Evolutionary conservation across 75 land plant species (phyloP), one percentile per base, ranked within the genome.

Genomic region (Ceratopteris richardii): DNA sequence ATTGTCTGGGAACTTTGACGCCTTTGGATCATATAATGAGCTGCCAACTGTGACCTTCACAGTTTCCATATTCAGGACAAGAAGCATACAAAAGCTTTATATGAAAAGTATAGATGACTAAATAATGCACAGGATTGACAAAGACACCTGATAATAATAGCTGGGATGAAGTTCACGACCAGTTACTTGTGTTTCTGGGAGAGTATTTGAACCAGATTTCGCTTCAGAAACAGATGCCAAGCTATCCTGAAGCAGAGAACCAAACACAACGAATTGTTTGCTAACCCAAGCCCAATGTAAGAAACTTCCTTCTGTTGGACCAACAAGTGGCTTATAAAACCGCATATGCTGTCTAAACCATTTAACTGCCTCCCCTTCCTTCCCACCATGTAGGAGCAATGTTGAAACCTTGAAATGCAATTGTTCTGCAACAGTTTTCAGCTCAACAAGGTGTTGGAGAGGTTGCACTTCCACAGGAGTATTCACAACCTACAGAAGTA

Each of bases 241-340:
- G 53, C 88, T 84, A 36, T 78, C 76, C 53, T 90, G 84, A 37
- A 95, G 73, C 51, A 95, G 74, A 60, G 87, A 88, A 24, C 85
- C 97, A 82, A 95, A 86, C 19, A 90, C 97, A 64, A 84, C 75
- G 72, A 66, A 90, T 68, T 95, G 99, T 64, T 72, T 81, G 73
- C 92, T 77, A 62, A 84, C 63, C 99, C 99, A 95, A 47, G 85
- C 88, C 96, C 91, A 90, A 64, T 95, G 99, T 42, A 90, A 67
- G 67, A 90, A 95, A 26, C 64, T 53, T 48, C 72, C 82, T 62
- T 87, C 84, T n/a, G 84, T 66, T 16, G 78, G 66, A 26, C 99
- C 99, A n/a, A 73, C 61, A 44, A 90, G 72, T 51, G 44, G 70
- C 58, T 63, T 75, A 61, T 86, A 90, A 27, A 66, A 79, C 12